phyloP scores from a whole-genome alignment of 306 rosid species.

The Prosopis cineraria region DNA sequence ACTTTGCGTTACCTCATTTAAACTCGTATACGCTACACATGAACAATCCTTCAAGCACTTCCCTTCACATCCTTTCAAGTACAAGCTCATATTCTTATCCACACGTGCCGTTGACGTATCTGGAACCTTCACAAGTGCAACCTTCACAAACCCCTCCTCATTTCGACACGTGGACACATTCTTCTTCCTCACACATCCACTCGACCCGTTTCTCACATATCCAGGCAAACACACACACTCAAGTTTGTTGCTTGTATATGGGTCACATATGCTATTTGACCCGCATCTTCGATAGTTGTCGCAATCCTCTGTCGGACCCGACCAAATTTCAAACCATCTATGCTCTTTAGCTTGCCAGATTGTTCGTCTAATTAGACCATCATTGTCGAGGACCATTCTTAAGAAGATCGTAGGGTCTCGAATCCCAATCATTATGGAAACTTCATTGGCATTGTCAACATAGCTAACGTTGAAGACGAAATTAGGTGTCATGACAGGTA shows the following conservation, averaged over 20 bases:
- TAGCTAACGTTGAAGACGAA: conserved; percentile 19
- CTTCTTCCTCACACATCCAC: no score
- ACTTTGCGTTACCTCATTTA: conserved; percentile 43
- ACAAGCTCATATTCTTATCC: no score
- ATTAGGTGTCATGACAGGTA: conserved; percentile 18
- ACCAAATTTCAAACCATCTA: conserved; percentile 1
- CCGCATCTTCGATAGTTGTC: conserved; percentile 39
- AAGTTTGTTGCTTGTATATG: conserved; percentile 34
- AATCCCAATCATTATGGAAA: not conserved
- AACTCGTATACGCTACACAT: conserved; percentile 57
- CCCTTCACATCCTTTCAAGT: conserved; percentile 44
- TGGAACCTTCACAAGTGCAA: no score
- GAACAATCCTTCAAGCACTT: conserved; percentile 58
- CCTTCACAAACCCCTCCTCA: no score
- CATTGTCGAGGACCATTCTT: not conserved
- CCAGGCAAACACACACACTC: conserved; percentile 47
- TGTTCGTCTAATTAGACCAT: not conserved
- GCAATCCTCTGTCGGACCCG: conserved; percentile 44
- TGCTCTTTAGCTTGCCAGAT: not conserved
- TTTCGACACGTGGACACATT: no score
- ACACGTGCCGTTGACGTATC: no score
- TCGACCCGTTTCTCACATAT: conserved; percentile 52
- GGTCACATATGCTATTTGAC: conserved; percentile 48
- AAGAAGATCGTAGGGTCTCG: not conserved
- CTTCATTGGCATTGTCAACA: not conserved